phyloP scores from a whole-genome alignment of 306 rosid genomes.

The Glycyrrhiza uralensis region DNA sequence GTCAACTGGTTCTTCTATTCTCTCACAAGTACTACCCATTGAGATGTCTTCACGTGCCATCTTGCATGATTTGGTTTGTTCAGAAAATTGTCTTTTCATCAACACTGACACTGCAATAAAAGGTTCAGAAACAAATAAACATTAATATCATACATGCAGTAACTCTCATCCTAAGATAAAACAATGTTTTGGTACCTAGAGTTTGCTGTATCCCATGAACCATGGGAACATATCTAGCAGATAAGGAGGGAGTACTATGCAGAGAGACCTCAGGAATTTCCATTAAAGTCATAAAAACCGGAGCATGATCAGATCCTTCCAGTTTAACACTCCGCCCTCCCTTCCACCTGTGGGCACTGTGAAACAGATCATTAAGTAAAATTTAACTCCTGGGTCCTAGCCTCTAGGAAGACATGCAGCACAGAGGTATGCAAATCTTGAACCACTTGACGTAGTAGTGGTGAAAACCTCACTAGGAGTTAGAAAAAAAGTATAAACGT shows the following conservation, averaged over 20 bases:
- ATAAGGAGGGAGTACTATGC: conserved; percentile 76
- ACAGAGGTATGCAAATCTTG: conserved; percentile 4
- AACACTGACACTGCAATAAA: conserved; percentile 66
- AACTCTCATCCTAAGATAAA: conserved; percentile 17
- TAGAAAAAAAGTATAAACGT: not conserved
- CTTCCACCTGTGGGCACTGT: conserved; percentile 66
- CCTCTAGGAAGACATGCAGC: conserved; percentile 16
- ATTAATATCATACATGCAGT: conserved; percentile 7
- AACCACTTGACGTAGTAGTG: conserved; percentile 3
- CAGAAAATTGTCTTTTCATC: conserved; percentile 46
- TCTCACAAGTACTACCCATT: conserved; percentile 29
- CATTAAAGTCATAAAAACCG: conserved; percentile 57
- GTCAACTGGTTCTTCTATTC: conserved; percentile 31
- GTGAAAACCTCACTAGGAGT: conserved; percentile 6
- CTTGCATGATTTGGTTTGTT: conserved; percentile 14
- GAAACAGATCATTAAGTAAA: conserved; percentile 17
- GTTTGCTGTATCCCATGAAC: conserved; percentile 84
- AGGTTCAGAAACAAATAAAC: conserved; percentile 2
- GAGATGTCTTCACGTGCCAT: conserved; percentile 13
- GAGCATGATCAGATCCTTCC: conserved; percentile 99
- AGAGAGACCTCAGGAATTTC: conserved; percentile 59
- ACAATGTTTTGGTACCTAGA: conserved; percentile 50
- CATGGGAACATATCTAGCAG: conserved; percentile 83
- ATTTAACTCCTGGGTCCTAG: conserved; percentile 2
- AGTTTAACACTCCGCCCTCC: conserved; percentile 67